These are phyloP conservation scores for Lentinula boryana DNA, from an alignment of 768 basidiomycete genomes.

Conservation along the genomic window DNA sequence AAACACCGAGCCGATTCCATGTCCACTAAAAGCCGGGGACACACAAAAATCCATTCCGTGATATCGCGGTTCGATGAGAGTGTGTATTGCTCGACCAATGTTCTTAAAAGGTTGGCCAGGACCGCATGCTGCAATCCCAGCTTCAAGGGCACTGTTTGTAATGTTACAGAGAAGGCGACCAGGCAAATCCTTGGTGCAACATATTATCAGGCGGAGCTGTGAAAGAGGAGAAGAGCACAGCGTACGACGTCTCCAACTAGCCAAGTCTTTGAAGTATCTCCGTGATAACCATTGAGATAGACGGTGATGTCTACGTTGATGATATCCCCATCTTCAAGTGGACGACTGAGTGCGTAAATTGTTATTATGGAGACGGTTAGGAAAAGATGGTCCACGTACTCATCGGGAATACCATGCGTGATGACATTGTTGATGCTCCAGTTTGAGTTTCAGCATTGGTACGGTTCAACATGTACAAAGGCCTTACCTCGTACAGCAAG, in stretches of 20 bases:
- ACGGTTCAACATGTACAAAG: background rate
- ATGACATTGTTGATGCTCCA: constrained; percentile 84
- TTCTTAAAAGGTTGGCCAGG: constrained; percentile 62
- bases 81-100: constrained; percentile 70
- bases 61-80: constrained; percentile 23
- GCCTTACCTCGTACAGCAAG: constrained; percentile 63
- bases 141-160: constrained; percentile 59
- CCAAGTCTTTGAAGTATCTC: constrained; percentile 85
- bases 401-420: constrained; percentile 86
- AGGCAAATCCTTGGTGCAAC: constrained; percentile 50
- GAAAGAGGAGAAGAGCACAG: background rate
- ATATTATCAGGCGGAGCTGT: background rate
- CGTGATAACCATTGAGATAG: constrained; percentile 79
- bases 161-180: constrained; percentile 61
- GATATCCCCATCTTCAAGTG: constrained; percentile 77
- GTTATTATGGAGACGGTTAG: background rate
- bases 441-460: constrained; percentile 34
- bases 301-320: constrained; percentile 87
- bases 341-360: constrained; percentile 44
- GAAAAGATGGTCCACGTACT: constrained; percentile 41
- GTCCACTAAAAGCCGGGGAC: constrained; percentile 72
- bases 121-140: constrained; percentile 70
- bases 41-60: constrained; percentile 45
- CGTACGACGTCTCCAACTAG: constrained; percentile 73
- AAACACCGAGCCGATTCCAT: constrained; percentile 81